Evolutionary conservation across 345 rosid genomes (phyloP).

Genomic region (Eucalyptus globulus): DNA sequence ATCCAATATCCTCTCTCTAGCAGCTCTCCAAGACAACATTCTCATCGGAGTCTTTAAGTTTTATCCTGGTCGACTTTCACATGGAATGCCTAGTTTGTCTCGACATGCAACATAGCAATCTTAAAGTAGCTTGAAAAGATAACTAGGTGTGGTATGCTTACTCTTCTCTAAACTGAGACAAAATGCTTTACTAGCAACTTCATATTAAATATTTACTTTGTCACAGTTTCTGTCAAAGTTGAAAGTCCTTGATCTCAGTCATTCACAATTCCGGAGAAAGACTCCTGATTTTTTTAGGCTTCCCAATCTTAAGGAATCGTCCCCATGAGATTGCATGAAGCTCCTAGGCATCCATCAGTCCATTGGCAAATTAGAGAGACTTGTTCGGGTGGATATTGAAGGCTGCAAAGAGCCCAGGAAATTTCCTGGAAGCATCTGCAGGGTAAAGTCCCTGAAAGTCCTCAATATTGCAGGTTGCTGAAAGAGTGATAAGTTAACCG

Average conservation of each 20-base stretch:
- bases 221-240: neutral
- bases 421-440: conserved; percentile 3
- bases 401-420: conserved; percentile 7
- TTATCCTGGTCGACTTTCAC: neutral
- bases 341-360: conserved; percentile 2
- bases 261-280: neutral
- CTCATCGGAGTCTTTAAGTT: neutral
- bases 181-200: neutral
- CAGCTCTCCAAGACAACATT: neutral
- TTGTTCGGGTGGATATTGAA: neutral
- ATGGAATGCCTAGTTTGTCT: neutral
- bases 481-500: neutral
- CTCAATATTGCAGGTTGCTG: conserved; percentile 12
- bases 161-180: neutral
- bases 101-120: neutral
- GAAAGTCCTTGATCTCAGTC: conserved; percentile 5
- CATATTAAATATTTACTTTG: neutral
- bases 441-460: neutral
- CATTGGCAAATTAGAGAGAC: neutral
- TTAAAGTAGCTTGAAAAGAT: neutral
- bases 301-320: neutral
- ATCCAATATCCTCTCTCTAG: neutral
- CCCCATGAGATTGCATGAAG: neutral
- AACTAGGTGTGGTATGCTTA: neutral
- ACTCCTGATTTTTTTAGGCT: neutral